Base-by-base conservation (phyloP, 441 rosid species). In the Sinapis alba region DNA sequence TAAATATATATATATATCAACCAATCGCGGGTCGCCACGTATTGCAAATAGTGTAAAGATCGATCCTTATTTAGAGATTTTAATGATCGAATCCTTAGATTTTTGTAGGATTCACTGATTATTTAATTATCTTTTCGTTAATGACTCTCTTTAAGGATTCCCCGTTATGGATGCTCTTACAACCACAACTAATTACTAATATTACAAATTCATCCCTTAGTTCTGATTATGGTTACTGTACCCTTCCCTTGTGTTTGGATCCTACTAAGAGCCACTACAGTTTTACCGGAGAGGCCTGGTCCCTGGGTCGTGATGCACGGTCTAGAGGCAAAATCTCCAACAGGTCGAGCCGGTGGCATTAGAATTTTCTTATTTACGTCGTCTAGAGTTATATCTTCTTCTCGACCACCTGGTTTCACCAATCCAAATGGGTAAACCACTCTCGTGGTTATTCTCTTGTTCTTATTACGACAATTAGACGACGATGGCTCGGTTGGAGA, bases 241-340 rank as follows among this genome's bases (percentile, higher is more conserved):
- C 99, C 99, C 83, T 86, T 88, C 15, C 99, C 99, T 76, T 84
- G 97, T n/a, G 99, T 95, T 58, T 91, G 97, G 70, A 95, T 89
- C 82, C 86, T 89, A 3, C 98, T 95, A 9, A 95, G 91, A 45
- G 98, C 97, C 80, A 95, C 95, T 45, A 95, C 91, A 0, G 95
- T 86, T 79, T 95, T 95, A n/a, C 99, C 99, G 1, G 99, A 95
- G 58, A 87, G 97, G 1, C 99, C 97, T 2, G 84, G 84, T 53
- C 97, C 96, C 26, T 65, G 69, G 0, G 89, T 83, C 28, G 90
- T 82, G 51, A 86, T 86, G 21, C 88, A 80, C 23, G 98, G 91
- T 72, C 91, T 78, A 56, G 92, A 89, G 2, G 95, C 99, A 67
- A 88, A 95, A 43, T 89, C 94, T 15, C 97, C 98, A 0, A 95